Conservation (phyloP, 2,329 filamentous ascomycete genomes). For the Cryphonectria nitschkei region DNA sequence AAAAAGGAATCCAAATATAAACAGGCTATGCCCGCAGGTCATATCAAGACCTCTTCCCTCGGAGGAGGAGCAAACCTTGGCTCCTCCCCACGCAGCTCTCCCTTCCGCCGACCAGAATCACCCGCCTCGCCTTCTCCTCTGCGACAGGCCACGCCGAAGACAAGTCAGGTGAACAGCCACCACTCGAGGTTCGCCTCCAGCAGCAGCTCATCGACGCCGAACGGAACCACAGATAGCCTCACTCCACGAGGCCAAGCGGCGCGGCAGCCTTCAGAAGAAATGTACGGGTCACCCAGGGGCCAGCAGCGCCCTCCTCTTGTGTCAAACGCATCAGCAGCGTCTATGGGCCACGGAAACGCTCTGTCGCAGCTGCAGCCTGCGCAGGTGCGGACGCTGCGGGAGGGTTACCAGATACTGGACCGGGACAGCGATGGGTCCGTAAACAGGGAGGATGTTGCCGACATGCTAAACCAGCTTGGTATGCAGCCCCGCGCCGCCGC, state of each 20-base stretch:
- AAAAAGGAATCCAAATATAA: background rate
- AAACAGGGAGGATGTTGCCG: constrained; percentile 79
- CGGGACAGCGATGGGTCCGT: constrained; percentile 84
- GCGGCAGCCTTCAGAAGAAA: constrained; percentile 32
- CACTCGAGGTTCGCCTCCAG: constrained; percentile 47
- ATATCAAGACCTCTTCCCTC: constrained; percentile 24
- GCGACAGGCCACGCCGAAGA: constrained; percentile 66
- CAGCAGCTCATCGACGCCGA: constrained; percentile 37
- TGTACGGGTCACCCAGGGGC: constrained; percentile 44
- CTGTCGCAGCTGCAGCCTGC: constrained; percentile 77
- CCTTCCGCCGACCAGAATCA: constrained; percentile 65
- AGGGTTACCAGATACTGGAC: constrained; percentile 93
- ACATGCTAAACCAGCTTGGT: constrained; percentile 88
- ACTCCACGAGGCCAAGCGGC: constrained; percentile 40
- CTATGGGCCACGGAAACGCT: constrained; percentile 53
- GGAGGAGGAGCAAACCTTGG: constrained; percentile 8
- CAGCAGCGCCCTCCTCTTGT: constrained; percentile 39
- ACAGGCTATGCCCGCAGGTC: constrained; percentile 52
- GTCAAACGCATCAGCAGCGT: constrained; percentile 40
- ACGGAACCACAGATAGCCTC: constrained; percentile 39
- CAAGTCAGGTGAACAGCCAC: constrained; percentile 48
- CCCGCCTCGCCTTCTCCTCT: constrained; percentile 68
- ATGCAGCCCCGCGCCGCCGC: constrained; percentile 31
- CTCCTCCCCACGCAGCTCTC: constrained; percentile 66
- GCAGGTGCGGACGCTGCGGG: constrained; percentile 84